Evolutionary conservation across 2,329 filamentous ascomycete species (phyloP), one percentile per base, ranked within the genome.

Genomic region (Huntiella bhutanensis): DNA sequence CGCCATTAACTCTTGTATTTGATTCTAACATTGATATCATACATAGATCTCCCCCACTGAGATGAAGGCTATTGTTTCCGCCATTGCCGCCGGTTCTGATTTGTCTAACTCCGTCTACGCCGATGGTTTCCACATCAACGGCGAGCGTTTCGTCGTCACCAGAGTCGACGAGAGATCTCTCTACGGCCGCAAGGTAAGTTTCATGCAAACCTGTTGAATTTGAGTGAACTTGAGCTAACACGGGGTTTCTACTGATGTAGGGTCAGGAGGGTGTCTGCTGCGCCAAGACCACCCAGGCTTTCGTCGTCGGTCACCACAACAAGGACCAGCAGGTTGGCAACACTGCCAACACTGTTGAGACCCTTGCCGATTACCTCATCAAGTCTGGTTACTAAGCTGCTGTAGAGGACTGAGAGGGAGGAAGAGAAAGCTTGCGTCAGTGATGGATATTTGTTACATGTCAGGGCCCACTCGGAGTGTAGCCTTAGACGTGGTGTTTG

Each of bases 251-350:
- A 7, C 10, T 19, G 32, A 43, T 51, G 51, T 53, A 74, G 70
- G 85, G 82, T 56, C 83, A 80, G 60, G 75, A 80, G 60, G 91
- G 91, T 54, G 65, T 94, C 57, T 70, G 80, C 59, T 75, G 91
- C 56, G 78, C 79, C 64, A 93, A 92, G 71, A 92, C 88, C 57
- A 79, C 72, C 58, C 80, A 92, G 66, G 84, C 86, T 55, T 78
- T 96, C 61, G 75, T 98, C 60, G 66, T 98, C 60, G 82, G 77
- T 55, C 85, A 94, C 69, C 85, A 96, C 71, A 71, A 70, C 54
- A 84, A 93, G 62, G 61, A 62, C 52, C 67, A 78, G 55, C 70
- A 82, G 61, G 82, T 82, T 45, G 78, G 83, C 59, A 79, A 80
- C 61, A 78, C 84, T 52, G 78, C 78, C 56, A 74, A 74, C 60